Conservation (phyloP, 2,329 filamentous ascomycete genomes). For the Monosporascus sp. region DNA sequence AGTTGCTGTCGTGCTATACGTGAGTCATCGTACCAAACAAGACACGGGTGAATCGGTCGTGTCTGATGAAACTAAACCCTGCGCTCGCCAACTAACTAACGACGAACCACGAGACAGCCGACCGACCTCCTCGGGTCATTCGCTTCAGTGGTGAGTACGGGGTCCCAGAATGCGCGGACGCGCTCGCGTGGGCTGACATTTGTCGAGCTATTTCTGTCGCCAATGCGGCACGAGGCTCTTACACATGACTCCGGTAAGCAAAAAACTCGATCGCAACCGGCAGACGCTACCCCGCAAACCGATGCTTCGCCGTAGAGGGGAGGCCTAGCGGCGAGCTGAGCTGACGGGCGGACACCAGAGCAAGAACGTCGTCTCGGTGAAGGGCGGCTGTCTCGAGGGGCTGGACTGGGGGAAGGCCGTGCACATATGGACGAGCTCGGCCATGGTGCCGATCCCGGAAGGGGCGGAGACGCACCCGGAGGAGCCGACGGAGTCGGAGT, state of each 20-base stretch:
- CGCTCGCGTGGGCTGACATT: background rate
- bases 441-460: constrained; percentile 65
- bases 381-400: constrained; percentile 61
- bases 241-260: constrained; percentile 52
- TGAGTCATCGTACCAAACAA: constrained; percentile 27
- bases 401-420: constrained; percentile 56
- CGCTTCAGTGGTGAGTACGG: constrained; percentile 48
- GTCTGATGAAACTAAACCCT: too few relatives aligned
- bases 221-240: constrained; percentile 61
- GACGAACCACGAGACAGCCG: constrained; percentile 37
- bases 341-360: constrained; percentile 27
- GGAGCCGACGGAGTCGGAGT: constrained; percentile 40
- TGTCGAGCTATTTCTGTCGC: constrained; percentile 57
- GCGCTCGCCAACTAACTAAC: constrained; percentile 4
- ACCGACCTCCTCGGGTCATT: constrained; percentile 50
- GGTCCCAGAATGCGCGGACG: background rate
- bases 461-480: constrained; percentile 53
- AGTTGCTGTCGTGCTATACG: constrained; percentile 50
- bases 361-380: constrained; percentile 58
- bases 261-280: background rate
- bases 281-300: too few relatives aligned
- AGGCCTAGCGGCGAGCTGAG: background rate
- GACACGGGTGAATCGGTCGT: too few relatives aligned
- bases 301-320: background rate
- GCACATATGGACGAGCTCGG: constrained; percentile 64